Conservation (phyloP, 2,329 filamentous ascomycete genomes). For the Microcyclosporella mali region DNA sequence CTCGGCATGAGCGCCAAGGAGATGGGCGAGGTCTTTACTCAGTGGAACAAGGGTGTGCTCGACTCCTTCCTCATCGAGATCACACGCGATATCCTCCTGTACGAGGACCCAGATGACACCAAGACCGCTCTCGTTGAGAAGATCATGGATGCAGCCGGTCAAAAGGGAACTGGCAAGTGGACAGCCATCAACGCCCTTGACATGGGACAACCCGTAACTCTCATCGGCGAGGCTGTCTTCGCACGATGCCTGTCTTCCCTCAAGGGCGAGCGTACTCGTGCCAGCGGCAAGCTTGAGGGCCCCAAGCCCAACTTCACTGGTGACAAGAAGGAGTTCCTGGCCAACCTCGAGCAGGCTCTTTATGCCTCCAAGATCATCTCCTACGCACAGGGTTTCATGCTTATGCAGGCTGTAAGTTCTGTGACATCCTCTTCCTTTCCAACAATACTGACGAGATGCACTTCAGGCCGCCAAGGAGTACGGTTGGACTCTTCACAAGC, state of each 20-base stretch:
- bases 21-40: conserved; percentile 86
- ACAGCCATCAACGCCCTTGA: conserved; percentile 98
- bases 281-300: conserved; percentile 70
- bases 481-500: conserved; percentile 99
- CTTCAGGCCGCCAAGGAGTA: conserved; percentile 86
- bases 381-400: conserved; percentile 99
- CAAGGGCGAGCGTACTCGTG: conserved; percentile 85
- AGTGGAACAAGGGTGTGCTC: conserved; percentile 98
- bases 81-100: conserved; percentile 97
- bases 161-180: conserved; percentile 99
- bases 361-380: conserved; percentile 99
- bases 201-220: conserved; percentile 94
- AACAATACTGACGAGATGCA: conserved; percentile 8
- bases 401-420: conserved; percentile 84
- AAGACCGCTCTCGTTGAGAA: conserved; percentile 90
- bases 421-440: background rate
- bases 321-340: conserved; percentile 87
- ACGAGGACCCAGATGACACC: conserved; percentile 95
- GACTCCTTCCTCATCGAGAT: conserved; percentile 99
- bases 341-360: conserved; percentile 95
- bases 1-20: conserved; percentile 84
- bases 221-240: conserved; percentile 96
- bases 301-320: conserved; percentile 77
- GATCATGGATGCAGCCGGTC: conserved; percentile 95
- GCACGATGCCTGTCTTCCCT: conserved; percentile 87